A percentile compares a stretch with the other conserved stretches of the same genome.
These are phyloP conservation scores for Nicotiana sylvestris DNA, from an alignment of 257 asterid genomes.

Conservation along the genomic window DNA sequence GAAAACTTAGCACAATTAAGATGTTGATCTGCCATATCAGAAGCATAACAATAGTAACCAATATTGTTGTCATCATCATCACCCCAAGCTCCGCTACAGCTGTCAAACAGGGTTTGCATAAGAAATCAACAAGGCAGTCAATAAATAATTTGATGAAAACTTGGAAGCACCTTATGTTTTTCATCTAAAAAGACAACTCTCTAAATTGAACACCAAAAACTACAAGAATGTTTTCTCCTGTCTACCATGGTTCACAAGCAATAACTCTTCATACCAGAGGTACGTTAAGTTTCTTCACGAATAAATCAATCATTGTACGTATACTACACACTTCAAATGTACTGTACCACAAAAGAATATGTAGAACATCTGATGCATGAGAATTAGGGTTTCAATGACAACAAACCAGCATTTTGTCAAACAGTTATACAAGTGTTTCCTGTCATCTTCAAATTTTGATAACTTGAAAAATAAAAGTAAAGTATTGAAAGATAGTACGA, in stretches of 20 bases:
- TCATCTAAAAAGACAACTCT: background rate
- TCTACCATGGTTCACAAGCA: background rate
- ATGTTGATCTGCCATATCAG: slow-evolving; percentile 94
- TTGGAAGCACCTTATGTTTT: background rate
- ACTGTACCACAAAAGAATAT: background rate
- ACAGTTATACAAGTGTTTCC: background rate
- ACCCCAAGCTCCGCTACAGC: slow-evolving; percentile 96
- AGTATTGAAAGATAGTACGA: background rate
- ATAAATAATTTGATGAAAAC: background rate
- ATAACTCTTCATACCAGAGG: slow-evolving; percentile 4
- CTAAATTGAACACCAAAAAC: background rate
- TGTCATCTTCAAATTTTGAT: background rate
- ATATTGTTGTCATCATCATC: slow-evolving; percentile 89
- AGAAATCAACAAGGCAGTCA: slow-evolving; percentile 24
- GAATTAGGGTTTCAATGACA: background rate
- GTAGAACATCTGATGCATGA: background rate
- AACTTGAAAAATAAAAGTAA: background rate
- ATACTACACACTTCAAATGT: background rate
- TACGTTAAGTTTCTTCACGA: background rate
- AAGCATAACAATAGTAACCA: slow-evolving; percentile 92
- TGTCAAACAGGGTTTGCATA: slow-evolving; percentile 35
- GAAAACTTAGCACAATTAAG: slow-evolving; percentile 60
- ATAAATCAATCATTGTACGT: background rate
- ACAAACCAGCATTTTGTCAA: background rate
- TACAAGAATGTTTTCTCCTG: background rate